Evolutionary conservation across 1,284 basidiomycete species (phyloP).

Genomic region (Ganoderma multipileum): DNA sequence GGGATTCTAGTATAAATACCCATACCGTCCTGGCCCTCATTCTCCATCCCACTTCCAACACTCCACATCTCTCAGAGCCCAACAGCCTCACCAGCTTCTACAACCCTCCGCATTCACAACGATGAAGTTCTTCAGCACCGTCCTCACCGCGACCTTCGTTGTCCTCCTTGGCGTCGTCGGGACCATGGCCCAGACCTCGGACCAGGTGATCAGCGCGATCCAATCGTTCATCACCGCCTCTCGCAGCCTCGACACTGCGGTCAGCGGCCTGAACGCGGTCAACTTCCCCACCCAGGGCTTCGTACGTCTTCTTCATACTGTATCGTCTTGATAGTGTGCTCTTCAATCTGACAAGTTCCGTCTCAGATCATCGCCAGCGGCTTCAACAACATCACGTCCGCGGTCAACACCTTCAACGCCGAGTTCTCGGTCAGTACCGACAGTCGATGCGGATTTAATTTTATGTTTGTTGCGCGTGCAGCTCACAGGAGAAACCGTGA

Average conservation of each 20-base stretch:
- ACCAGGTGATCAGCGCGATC: slow-evolving; percentile 1
- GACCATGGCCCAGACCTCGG: slow-evolving; percentile 2
- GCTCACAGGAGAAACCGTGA: background rate
- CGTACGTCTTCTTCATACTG: background rate
- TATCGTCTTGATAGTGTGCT: no score
- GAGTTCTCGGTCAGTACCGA: background rate
- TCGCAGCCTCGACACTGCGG: background rate
- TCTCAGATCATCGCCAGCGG: background rate
- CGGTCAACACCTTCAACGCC: background rate
- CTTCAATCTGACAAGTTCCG: background rate
- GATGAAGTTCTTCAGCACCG: slow-evolving; percentile 7
- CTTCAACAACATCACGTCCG: background rate
- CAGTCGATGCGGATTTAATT: background rate
- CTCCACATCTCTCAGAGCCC: background rate
- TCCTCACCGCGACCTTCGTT: background rate
- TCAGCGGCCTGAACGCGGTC: background rate
- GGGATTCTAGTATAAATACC: background rate
- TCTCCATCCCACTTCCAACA: background rate
- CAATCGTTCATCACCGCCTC: background rate
- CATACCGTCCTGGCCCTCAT: no score
- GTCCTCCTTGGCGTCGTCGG: background rate
- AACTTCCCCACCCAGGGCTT: background rate
- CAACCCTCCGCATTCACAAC: background rate
- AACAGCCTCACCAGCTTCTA: background rate
- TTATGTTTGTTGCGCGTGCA: background rate